Evolutionary conservation across 176 grass and related monocot species (phyloP).

Genomic region (Triticum monococcum): DNA sequence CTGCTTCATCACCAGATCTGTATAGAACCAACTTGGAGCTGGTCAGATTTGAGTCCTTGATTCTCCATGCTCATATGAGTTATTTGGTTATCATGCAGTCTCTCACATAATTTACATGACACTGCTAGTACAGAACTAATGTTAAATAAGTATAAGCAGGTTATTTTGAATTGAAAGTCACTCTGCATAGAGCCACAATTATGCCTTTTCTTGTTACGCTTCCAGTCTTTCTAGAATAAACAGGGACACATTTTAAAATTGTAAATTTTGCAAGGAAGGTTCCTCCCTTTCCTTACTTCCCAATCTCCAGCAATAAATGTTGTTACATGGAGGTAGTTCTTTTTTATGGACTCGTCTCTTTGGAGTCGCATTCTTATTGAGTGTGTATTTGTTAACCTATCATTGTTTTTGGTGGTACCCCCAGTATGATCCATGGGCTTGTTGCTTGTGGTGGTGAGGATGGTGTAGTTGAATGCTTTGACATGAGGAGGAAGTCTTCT

Average conservation of each 20-base stretch:
- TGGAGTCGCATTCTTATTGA: slow-evolving; percentile 8
- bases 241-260: slow-evolving; percentile 1
- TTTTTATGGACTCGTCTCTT: slow-evolving; percentile 19
- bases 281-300: slow-evolving; percentile 70
- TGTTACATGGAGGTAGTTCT: slow-evolving; percentile 64
- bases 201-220: background rate
- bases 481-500: slow-evolving; percentile 79
- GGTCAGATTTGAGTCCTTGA: slow-evolving; percentile 36
- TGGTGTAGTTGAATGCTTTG: slow-evolving; percentile 94
- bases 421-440: slow-evolving; percentile 80
- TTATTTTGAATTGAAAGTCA: background rate
- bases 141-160: background rate
- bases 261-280: slow-evolving; percentile 62
- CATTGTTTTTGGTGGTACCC: slow-evolving; percentile 8
- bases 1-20: slow-evolving; percentile 85
- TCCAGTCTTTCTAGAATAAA: slow-evolving; percentile 19
- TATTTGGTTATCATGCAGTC: no score
- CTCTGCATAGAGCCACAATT: background rate
- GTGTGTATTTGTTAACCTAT: background rate
- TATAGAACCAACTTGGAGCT: slow-evolving; percentile 96
- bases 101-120: background rate
- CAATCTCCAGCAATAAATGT: slow-evolving; percentile 88
- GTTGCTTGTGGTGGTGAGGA: slow-evolving; percentile 92
- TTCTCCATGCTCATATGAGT: no score
- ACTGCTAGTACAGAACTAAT: background rate